A percentile compares a stretch with the other conserved stretches of the same genome.
Evolutionary conservation across 371 early-diverging fungal species (phyloP).

Genomic region (Polyrhizophydium stewartii): DNA sequence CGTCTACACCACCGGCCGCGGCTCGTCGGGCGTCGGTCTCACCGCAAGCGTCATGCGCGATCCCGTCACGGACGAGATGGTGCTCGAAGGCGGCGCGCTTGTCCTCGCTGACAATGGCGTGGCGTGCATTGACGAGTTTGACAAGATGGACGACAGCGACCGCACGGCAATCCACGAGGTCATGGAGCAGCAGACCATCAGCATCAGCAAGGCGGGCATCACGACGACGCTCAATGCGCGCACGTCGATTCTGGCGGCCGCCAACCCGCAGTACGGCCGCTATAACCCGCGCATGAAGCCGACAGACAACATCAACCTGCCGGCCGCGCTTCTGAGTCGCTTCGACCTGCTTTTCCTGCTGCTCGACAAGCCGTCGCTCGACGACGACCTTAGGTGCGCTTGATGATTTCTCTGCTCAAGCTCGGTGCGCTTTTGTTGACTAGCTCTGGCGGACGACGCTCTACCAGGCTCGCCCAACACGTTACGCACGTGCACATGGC

Average conservation of each 20-base stretch:
- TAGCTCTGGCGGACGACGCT: background rate
- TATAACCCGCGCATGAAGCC: slow-evolving; percentile 22
- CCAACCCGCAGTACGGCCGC: slow-evolving; percentile 78
- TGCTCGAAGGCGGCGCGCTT: slow-evolving; percentile 99
- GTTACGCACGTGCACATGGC: slow-evolving; percentile 81
- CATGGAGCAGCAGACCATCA: slow-evolving; percentile 99
- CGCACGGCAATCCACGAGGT: slow-evolving; percentile 99
- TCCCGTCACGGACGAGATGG: slow-evolving; percentile 96
- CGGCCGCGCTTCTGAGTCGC: slow-evolving; percentile 91
- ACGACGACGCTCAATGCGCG: slow-evolving; percentile 98
- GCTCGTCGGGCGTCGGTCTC: slow-evolving; percentile 98
- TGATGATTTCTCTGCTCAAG: background rate
- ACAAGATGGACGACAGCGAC: slow-evolving; percentile 99
- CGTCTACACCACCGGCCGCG: slow-evolving; percentile 98
- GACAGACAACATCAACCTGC: slow-evolving; percentile 91
- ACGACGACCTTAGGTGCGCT: slow-evolving; percentile 2
- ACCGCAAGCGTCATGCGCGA: slow-evolving; percentile 98
- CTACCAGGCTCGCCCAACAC: slow-evolving; percentile 66
- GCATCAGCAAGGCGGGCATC: slow-evolving; percentile 98
- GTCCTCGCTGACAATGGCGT: slow-evolving; percentile 98
- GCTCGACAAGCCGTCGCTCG: slow-evolving; percentile 25
- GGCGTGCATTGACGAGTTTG: slow-evolving; percentile 99
- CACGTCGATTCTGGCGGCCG: slow-evolving; percentile 98
- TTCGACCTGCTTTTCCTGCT: slow-evolving; percentile 96
- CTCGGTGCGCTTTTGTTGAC: too few relatives aligned